phyloP scores from a whole-genome alignment of 306 rosid genomes.

The Alnus rubra region DNA sequence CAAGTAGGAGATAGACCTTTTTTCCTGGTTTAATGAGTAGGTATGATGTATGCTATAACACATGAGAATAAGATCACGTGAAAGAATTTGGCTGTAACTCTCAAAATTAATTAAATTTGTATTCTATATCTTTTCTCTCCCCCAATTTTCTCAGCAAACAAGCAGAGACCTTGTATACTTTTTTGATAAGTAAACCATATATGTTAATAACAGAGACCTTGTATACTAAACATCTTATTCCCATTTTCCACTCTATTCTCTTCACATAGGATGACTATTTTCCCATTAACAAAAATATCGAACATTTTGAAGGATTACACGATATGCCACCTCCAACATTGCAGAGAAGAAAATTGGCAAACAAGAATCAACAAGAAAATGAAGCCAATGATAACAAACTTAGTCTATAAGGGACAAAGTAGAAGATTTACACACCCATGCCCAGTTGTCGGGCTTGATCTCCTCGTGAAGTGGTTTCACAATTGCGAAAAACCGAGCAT shows the following conservation, averaged over 20 bases:
- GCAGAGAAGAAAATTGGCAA: not conserved
- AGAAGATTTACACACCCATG: constrained; percentile 58
- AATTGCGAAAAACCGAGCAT: constrained; percentile 76
- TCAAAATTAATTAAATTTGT: not conserved
- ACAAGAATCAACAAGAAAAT: not conserved
- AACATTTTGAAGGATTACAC: not conserved
- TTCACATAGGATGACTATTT: not conserved
- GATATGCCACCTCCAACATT: not conserved
- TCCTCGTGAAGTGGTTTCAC: constrained; percentile 60
- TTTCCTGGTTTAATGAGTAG: not conserved
- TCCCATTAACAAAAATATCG: not conserved
- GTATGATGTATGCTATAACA: not conserved
- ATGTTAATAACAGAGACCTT: not conserved
- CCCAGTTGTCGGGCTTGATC: constrained; percentile 60
- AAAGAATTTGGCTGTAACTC: not conserved
- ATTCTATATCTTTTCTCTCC: not conserved
- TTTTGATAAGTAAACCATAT: too few relatives aligned
- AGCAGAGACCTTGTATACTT: not conserved
- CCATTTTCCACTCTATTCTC: not conserved
- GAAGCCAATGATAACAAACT: not conserved
- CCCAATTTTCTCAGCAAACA: not conserved
- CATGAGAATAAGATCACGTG: not conserved
- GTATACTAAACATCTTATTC: not conserved
- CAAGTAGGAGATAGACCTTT: not conserved
- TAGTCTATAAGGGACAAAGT: not conserved